Evolutionary conservation across 2,329 filamentous ascomycete species (phyloP), one percentile per base, ranked within the genome.

Genomic region (Calonectria hawksworthii): DNA sequence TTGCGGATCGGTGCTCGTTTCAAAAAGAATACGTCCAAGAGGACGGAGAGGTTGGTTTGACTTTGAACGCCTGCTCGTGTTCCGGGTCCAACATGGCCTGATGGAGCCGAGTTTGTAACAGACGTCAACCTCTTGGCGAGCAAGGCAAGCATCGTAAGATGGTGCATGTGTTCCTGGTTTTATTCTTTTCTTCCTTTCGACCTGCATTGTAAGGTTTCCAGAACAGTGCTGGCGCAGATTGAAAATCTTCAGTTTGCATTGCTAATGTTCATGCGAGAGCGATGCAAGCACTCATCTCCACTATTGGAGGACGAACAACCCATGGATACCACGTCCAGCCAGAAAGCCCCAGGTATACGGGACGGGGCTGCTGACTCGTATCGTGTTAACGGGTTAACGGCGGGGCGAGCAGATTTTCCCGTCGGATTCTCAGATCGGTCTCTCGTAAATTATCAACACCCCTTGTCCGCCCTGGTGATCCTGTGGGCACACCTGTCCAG

Each of bases 181-280:
- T 64, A 64, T 47, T 54, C 30, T 30, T 36, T 54, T 63, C 72
- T 63, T 52, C 44, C 70, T 66, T 59, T 61, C 23, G 28, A 26
- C 11, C n/a, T 52, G 59, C 47, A 64, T 52, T 52, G 54, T 71
- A 44, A 18, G 41, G 32, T 41, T 50, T 63, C 56, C 56, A 63
- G 56, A 63, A 63, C 34, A 63, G 34, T 68, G 36, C 23, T 30
- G 51, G 51, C 30, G 36, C 51, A 56, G 65, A 51, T 70, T n/a
- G 52, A 70, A 70, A 70, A 32, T 68, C 64, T 66, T 65, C 63
- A 52, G 59, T 61, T 70, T 66, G 72, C 66, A 69, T 73, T 74
- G 56, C 47, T 68, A 72, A 68, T 74, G 69, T 78, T 67, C 73
- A 74, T 75, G 76, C 75, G 73, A 78, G 51, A 75, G 63, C 65